Conservation (phyloP, 176 grass and related monocot genomes). For the Microstegium vimineum region DNA sequence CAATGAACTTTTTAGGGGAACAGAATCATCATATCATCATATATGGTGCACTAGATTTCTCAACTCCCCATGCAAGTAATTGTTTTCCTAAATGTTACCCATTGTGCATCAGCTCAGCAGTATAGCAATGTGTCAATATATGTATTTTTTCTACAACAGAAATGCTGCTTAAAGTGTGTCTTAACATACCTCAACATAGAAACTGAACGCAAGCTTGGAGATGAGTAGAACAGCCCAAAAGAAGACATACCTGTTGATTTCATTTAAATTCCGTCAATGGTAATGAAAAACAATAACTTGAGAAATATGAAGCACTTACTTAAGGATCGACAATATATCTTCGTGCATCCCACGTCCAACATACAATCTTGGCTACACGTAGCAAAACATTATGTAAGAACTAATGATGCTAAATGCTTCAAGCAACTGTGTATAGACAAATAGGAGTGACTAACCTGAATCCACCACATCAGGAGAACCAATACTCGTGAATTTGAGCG, state of each 20-base stretch:
- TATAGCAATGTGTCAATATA: constrained; percentile 4
- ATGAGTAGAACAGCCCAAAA: constrained; percentile 70
- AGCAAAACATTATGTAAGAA: constrained; percentile 30
- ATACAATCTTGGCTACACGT: constrained; percentile 59
- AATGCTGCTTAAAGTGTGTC: constrained; percentile 2
- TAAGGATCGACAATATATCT: constrained; percentile 61
- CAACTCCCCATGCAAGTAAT: background rate
- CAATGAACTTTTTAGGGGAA: background rate
- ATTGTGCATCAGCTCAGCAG: constrained; percentile 3
- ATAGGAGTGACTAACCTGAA: constrained; percentile 51
- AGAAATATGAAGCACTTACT: constrained; percentile 39
- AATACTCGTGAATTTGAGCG: constrained; percentile 39
- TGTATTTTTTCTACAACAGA: background rate
- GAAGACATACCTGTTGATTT: constrained; percentile 61
- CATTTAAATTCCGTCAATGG: background rate
- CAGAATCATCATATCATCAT: background rate
- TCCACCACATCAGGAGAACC: constrained; percentile 78
- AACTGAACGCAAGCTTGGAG: constrained; percentile 73
- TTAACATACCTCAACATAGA: constrained; percentile 74
- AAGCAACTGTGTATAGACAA: constrained; percentile 3
- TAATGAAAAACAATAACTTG: constrained; percentile 18
- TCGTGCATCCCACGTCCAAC: constrained; percentile 77
- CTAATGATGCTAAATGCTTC: constrained; percentile 10
- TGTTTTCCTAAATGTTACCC: background rate
- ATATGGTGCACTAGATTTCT: background rate